Evolutionary conservation across 2,329 filamentous ascomycete species (phyloP).

Genomic region (Decorospora gaudefroyi): DNA sequence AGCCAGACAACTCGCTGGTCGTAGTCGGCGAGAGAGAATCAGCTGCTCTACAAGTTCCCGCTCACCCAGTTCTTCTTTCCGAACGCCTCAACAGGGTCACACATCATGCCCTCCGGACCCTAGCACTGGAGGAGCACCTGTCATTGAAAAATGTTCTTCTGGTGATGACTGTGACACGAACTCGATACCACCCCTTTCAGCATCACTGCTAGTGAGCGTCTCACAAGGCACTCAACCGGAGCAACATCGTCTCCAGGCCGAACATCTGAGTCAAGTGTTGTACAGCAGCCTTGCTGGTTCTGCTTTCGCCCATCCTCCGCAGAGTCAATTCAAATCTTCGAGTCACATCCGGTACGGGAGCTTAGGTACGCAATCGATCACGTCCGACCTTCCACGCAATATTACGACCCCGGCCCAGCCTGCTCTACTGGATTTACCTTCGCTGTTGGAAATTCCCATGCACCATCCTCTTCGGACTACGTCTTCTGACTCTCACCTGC

Average conservation of each 20-base stretch:
- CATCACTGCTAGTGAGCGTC: constrained; percentile 7
- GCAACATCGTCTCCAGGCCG: constrained; percentile 30
- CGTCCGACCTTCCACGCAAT: constrained; percentile 13
- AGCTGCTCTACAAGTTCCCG: constrained; percentile 24
- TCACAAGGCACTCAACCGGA: constrained; percentile 5
- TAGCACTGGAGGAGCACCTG: neutral
- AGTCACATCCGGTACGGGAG: constrained; percentile 13
- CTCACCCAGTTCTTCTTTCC: constrained; percentile 21
- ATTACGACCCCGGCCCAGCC: constrained; percentile 10
- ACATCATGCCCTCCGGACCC: neutral
- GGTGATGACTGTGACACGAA: neutral
- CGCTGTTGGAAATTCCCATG: neutral
- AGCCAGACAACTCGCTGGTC: constrained; percentile 43
- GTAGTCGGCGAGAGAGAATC: constrained; percentile 34
- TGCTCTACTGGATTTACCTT: neutral
- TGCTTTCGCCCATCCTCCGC: neutral
- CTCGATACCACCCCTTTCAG: neutral
- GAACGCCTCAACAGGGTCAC: constrained; percentile 11
- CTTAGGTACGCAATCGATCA: constrained; percentile 11
- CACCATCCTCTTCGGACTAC: neutral
- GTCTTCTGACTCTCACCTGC: neutral
- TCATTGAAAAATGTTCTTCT: neutral
- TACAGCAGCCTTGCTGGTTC: constrained; percentile 20
- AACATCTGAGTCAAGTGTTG: constrained; percentile 33
- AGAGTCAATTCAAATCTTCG: constrained; percentile 5